Evolutionary conservation across 108 stramenopile species (phyloP).

Genomic region (Nitzschia inconspicua): DNA sequence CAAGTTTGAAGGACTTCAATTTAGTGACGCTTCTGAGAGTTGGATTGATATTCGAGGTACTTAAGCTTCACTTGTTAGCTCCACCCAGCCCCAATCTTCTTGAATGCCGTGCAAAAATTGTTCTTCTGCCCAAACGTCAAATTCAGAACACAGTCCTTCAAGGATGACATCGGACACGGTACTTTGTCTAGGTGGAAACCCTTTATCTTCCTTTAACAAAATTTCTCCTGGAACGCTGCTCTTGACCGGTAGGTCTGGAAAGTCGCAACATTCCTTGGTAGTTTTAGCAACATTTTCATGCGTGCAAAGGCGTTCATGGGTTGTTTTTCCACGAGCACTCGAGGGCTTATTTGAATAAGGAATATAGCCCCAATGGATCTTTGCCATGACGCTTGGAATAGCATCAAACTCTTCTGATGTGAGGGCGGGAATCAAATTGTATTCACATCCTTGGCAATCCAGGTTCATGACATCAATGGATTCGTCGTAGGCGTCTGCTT

Average conservation of each 20-base stretch:
- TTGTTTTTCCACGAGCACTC: constrained; percentile 43
- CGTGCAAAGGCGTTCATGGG: constrained; percentile 67
- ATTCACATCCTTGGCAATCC: constrained; percentile 80
- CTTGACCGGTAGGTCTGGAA: constrained; percentile 51
- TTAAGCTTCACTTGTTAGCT: constrained; percentile 42
- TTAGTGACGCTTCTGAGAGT: too few species aligned
- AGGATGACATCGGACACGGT: constrained; percentile 63
- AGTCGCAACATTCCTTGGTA: constrained; percentile 77
- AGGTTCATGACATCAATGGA: constrained; percentile 72
- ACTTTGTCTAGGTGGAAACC: constrained; percentile 8
- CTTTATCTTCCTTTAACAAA: constrained; percentile 21
- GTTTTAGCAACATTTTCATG: constrained; percentile 73
- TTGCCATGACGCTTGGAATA: constrained; percentile 60
- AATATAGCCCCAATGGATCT: constrained; percentile 81
- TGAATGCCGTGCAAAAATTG: constrained; percentile 43
- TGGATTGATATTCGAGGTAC: too few species aligned
- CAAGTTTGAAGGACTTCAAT: too few species aligned
- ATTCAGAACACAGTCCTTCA: constrained; percentile 57
- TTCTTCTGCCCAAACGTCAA: constrained; percentile 57
- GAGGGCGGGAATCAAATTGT: constrained; percentile 71
- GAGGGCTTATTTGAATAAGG: constrained; percentile 58
- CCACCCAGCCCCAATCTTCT: constrained; percentile 78
- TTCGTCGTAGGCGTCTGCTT: constrained; percentile 45
- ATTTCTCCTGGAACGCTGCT: constrained; percentile 29
- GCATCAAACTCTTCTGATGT: constrained; percentile 60